Conservation (phyloP, 2,329 filamentous ascomycete genomes). For the Helicocarpus griseus region DNA sequence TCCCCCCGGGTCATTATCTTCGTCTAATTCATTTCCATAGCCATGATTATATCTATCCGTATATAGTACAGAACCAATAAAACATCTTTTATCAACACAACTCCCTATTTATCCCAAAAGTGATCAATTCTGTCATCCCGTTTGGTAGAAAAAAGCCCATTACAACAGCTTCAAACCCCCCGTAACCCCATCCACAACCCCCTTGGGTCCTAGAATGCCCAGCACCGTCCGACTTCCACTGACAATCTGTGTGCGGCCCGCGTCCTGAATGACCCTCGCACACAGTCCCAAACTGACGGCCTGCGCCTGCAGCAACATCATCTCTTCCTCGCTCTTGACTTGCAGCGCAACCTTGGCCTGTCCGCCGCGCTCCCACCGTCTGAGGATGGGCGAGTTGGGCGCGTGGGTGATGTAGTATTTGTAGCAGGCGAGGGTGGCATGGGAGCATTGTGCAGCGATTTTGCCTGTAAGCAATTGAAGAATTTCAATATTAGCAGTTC, state of each 20-base stretch:
- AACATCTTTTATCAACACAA: not conserved
- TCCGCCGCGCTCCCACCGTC: conserved; percentile 74
- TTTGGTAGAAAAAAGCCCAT: conserved; percentile 12
- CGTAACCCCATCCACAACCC: conserved; percentile 76
- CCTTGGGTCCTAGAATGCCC: conserved; percentile 68
- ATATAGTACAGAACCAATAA: not conserved
- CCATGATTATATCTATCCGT: not conserved
- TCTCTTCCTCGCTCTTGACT: conserved; percentile 70
- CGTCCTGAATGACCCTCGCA: conserved; percentile 84
- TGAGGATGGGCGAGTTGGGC: conserved; percentile 52
- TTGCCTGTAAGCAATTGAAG: conserved; percentile 56
- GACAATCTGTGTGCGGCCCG: conserved; percentile 94
- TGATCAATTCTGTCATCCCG: not conserved
- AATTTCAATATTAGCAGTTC: not conserved
- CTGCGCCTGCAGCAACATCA: conserved; percentile 65
- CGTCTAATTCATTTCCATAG: not conserved
- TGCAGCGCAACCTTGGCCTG: conserved; percentile 94
- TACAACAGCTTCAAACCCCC: conserved; percentile 75
- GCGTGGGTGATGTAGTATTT: conserved; percentile 59
- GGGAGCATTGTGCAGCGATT: conserved; percentile 89
- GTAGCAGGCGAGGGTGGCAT: conserved; percentile 97
- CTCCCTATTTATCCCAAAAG: not conserved
- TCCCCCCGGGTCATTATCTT: not conserved
- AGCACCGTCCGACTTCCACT: conserved; percentile 86
- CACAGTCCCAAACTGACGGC: conserved; percentile 77